Evolutionary conservation across 805 yeast genomes (phyloP).

Genomic region (Sugiyamaella qingdaonensis): DNA sequence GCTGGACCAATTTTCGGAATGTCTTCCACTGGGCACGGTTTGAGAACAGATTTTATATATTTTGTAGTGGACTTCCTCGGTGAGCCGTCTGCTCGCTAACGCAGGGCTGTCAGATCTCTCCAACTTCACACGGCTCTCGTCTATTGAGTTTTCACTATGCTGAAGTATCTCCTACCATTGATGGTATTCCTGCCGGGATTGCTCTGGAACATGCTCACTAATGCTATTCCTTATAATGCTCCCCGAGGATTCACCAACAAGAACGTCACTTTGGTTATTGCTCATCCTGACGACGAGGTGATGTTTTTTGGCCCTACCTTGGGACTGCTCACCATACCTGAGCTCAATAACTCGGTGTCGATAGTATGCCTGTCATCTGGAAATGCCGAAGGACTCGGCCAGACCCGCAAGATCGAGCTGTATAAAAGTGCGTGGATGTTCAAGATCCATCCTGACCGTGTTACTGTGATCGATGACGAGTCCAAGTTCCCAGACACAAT

Average conservation of each 20-base stretch:
- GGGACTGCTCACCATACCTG: slow-evolving; percentile 45
- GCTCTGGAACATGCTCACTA: slow-evolving; percentile 14
- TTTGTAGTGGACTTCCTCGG: too few relatives aligned
- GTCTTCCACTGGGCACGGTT: too few relatives aligned
- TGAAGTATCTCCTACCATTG: slow-evolving; percentile 12
- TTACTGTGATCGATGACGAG: slow-evolving; percentile 46
- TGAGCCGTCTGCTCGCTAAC: too few relatives aligned
- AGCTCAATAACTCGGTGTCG: slow-evolving; percentile 48
- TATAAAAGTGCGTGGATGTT: slow-evolving; percentile 47
- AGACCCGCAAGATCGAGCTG: slow-evolving; percentile 57
- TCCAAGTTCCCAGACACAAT: slow-evolving; percentile 62
- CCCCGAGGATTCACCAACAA: slow-evolving; percentile 20
- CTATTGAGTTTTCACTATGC: not conserved
- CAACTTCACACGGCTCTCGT: too few relatives aligned
- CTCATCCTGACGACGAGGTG: slow-evolving; percentile 98
- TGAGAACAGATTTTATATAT: too few relatives aligned
- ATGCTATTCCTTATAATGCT: slow-evolving; percentile 11
- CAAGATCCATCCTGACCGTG: slow-evolving; percentile 31
- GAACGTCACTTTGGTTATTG: slow-evolving; percentile 51
- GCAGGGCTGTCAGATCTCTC: too few relatives aligned
- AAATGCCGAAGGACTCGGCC: slow-evolving; percentile 70
- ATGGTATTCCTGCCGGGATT: slow-evolving; percentile 13
- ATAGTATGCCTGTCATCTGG: slow-evolving; percentile 76
- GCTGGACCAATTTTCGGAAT: too few relatives aligned
- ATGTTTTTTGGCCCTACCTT: slow-evolving; percentile 92